These are phyloP conservation scores for Senecio squalidus DNA, from an alignment of 140 eudicot genomes.

Conservation along the genomic window DNA sequence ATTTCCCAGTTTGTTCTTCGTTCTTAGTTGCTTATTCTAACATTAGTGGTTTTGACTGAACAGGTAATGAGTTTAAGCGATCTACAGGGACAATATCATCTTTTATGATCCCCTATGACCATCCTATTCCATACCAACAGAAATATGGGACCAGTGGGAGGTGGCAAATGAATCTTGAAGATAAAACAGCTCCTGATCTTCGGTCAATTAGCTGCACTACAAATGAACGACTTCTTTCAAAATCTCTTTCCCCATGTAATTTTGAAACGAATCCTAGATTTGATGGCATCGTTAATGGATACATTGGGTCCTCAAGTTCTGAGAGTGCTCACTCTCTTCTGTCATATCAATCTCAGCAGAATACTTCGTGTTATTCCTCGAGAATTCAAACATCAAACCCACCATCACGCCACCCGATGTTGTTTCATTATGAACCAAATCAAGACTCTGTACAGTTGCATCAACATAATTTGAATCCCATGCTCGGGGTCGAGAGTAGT, in stretches of 20 bases:
- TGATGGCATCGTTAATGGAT: background rate
- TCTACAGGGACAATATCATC: slow-evolving; percentile 1
- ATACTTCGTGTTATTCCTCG: no score
- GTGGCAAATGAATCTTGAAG: slow-evolving; percentile 9
- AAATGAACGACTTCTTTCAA: background rate
- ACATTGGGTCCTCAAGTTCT: slow-evolving; percentile 2
- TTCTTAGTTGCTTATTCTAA: background rate
- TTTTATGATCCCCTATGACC: background rate
- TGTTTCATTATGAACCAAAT: background rate
- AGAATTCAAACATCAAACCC: no score
- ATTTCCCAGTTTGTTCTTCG: background rate
- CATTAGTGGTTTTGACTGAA: slow-evolving; percentile 1
- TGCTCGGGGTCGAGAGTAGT: slow-evolving; percentile 2
- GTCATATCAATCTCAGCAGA: slow-evolving; percentile 16
- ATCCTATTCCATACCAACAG: background rate
- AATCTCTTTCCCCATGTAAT: background rate
- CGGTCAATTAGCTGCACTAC: background rate
- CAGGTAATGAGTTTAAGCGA: slow-evolving; percentile 3
- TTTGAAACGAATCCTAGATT: slow-evolving; percentile 2
- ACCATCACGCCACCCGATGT: no score
- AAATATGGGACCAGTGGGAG: background rate
- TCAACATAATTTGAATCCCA: background rate
- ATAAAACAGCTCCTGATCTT: background rate
- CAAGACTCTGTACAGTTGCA: background rate
- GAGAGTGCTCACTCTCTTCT: slow-evolving; percentile 22